Base-by-base conservation (phyloP, 2,329 filamentous ascomycete species). In the Pseudofabraea citricarpa region DNA sequence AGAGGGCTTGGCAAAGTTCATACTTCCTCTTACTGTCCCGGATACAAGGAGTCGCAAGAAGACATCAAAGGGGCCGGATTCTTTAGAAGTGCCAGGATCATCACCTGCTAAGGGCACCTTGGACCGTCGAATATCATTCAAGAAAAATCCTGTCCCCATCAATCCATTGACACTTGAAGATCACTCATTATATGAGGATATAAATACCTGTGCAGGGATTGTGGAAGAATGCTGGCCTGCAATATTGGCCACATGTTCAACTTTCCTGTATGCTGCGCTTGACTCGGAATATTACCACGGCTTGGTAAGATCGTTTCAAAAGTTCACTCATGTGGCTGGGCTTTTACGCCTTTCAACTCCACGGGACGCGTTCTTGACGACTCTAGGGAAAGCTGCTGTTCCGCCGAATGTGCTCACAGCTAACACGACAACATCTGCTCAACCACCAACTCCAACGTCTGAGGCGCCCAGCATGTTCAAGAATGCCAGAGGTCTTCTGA, bases 141-240 rank as follows among this genome's bases (percentile, higher is more conserved):
- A 84, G 55, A 86, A 81, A 57, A 85, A 86, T 41, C 85, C 85
- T 1, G 76, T 91, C 12, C 88, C 90, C 1, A 68, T 91, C 15
- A 98, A 98, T 61, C 93, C 93, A 2, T 69, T 98, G 3, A 74
- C 75, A 1, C 65, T 95, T 6, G 79, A 83, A 48, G 80, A 85
- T 29, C 87, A 94, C 57, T 77, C 86, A 1, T 72, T 89, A 7
- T 75, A 82, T 41, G 62, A 72, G 1, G 85, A 89, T 39, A 81
- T 97, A 44, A 79, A 83, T 56, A 80, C 81, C 2, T 91, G 88
- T 55, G 88, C 89, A 10, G 77, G 77, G 8, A 85, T 98, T 43
- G 85, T 98, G 19, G 88, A 94, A 4, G 78, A 87, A 53, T 97
- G 91, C 62, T 98, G 93, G 93, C 93, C 93, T 36, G 93, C 93